Conservation (phyloP, 108 stramenopile genomes). For the Nitzschia palea region DNA sequence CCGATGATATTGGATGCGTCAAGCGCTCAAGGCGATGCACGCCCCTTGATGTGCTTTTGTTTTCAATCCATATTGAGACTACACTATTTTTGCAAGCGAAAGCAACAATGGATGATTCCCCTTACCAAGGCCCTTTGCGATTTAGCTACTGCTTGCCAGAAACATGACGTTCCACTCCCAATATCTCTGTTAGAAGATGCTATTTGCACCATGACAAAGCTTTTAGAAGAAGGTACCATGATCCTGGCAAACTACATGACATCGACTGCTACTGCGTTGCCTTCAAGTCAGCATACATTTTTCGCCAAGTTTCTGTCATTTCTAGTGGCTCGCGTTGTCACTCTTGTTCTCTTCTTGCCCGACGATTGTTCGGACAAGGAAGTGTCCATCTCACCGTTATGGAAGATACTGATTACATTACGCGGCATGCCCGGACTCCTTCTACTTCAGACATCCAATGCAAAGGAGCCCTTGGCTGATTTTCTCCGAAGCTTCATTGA, state of each 20-base stretch:
- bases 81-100: neutral
- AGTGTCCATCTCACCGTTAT: neutral
- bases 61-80: conserved; percentile 3
- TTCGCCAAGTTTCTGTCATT: conserved; percentile 16
- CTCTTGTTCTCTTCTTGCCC: neutral
- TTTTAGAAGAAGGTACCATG: conserved; percentile 12
- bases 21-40: neutral
- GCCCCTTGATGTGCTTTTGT: neutral
- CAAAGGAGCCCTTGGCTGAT: neutral
- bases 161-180: neutral
- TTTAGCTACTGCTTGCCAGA: neutral
- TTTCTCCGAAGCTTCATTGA: neutral
- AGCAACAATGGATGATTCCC: conserved; percentile 7
- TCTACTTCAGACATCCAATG: neutral
- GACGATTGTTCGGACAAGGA: neutral
- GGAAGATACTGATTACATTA: conserved; percentile 2
- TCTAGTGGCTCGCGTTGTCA: neutral
- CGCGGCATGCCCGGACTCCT: neutral
- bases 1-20: conserved; percentile 5
- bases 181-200: conserved; percentile 9
- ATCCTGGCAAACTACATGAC: neutral
- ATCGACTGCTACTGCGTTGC: neutral
- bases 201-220: neutral
- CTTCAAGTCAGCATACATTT: neutral
- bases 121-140: conserved; percentile 11